Base-by-base conservation (phyloP, 805 yeast genomes). In the Sugiyamaella chiloensis region DNA sequence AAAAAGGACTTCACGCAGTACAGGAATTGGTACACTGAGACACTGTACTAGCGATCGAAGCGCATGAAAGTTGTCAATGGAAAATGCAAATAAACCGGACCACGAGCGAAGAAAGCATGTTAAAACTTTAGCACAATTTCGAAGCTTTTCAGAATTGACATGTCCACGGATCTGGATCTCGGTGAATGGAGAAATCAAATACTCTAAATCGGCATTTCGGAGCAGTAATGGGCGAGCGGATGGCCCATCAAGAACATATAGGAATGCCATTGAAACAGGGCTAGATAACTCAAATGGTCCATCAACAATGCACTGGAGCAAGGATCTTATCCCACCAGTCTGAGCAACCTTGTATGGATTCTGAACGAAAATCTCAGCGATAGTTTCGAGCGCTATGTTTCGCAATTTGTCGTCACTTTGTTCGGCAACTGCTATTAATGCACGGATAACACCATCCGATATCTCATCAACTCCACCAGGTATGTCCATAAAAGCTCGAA, bases 51-150 rank as follows among this genome's bases (percentile, higher is more conserved):
- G 66, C 45, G 79, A 78, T 35, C 67, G 69, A 19, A 90, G 60
- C 7, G 83, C 74, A 47, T 69, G 67, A 52, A 79, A 82, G 50
- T 79, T 67, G 53, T 81, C 70, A 47, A 76, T 71, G 0, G 85
- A 74, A 56, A 83, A 77, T 12, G 83, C 77, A 51, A 83, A 73
- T 8, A 89, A 59, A 0, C 99, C 99, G 9, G 85, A 73, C 80
- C 91, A 83, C 27, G 80, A 74, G 52, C 87, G 85, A 42, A 91
- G 65, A 20, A 87, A 67, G 3, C 76, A 62, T 0, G 85, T 67
- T 1, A 91, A 62, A 6, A 87, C 70, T 36, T 76, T 72, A 0
- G 89, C 78, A 11, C 80, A 69, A 50, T 74, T 76, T 48, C 83
- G 84, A 24, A 88, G 67, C 53, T 74, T 78, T 31, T 79, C 83